These are phyloP conservation scores for Suillus cothurnatus DNA, from an alignment of 768 basidiomycete genomes.

Conservation along the genomic window DNA sequence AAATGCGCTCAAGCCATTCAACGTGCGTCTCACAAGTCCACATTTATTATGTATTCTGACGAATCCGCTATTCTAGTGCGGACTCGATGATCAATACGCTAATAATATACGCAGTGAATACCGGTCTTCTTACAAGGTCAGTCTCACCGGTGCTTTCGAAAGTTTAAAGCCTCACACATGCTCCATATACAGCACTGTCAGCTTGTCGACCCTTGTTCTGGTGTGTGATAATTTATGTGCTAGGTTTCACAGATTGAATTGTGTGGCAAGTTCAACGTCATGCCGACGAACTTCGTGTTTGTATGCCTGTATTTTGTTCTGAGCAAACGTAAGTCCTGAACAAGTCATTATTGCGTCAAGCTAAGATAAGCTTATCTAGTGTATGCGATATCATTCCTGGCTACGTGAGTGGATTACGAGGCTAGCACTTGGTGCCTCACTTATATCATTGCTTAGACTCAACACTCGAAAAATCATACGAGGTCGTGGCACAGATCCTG, in stretches of 20 bases:
- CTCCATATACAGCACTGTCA: conserved; percentile 21
- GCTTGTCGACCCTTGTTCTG: conserved; percentile 53
- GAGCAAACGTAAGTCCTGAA: conserved; percentile 55
- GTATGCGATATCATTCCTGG: conserved; percentile 67
- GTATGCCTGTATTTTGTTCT: conserved; percentile 63
- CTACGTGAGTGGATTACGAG: conserved; percentile 48
- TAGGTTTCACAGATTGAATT: background rate
- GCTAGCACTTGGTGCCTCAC: background rate
- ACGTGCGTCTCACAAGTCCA: conserved; percentile 33
- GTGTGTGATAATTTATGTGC: conserved; percentile 38
- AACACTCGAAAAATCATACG: conserved; percentile 60
- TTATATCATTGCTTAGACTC: conserved; percentile 42
- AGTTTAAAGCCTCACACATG: conserved; percentile 4
- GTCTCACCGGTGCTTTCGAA: background rate
- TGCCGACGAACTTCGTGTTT: conserved; percentile 59
- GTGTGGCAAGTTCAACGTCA: conserved; percentile 51
- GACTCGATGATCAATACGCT: conserved; percentile 59
- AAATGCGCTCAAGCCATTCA: conserved; percentile 50
- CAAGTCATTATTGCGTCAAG: background rate
- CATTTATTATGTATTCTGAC: conserved; percentile 8
- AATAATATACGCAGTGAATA: conserved; percentile 63
- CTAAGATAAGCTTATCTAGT: conserved; percentile 36
- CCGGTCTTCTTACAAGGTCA: conserved; percentile 64
- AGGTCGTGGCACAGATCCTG: conserved; percentile 57
- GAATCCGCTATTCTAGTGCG: conserved; percentile 36